These are phyloP conservation scores for Parasitella parasitica DNA, from an alignment of 371 early-diverging fungal species.

Conservation along the genomic window DNA sequence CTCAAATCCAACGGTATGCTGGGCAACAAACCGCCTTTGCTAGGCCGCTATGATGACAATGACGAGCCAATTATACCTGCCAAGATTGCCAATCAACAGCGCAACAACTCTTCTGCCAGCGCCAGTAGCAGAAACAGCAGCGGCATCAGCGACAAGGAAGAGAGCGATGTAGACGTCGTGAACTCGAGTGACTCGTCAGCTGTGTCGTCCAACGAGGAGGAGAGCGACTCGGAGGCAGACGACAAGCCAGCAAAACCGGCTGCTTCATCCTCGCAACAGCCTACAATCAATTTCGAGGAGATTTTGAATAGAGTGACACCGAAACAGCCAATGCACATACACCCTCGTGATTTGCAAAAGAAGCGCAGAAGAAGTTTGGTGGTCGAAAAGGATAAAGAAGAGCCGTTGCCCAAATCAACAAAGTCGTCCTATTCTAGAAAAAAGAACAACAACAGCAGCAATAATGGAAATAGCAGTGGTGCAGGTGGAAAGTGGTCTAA, in stretches of 20 bases:
- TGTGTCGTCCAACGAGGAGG: conserved; percentile 10
- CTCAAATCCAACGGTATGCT: conserved; percentile 28
- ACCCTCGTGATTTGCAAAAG: conserved; percentile 25
- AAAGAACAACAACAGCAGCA: not conserved
- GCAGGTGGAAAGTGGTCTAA: conserved; percentile 5
- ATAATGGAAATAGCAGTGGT: not conserved
- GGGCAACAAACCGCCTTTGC: not conserved
- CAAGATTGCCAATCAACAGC: not conserved
- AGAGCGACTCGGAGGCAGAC: conserved; percentile 8
- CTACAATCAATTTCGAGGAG: conserved; percentile 33
- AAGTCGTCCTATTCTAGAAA: not conserved
- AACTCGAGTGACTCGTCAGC: conserved; percentile 19
- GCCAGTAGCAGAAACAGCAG: not conserved
- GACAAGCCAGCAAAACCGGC: not conserved
- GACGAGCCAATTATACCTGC: not conserved
- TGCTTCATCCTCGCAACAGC: not conserved
- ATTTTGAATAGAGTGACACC: conserved; percentile 35
- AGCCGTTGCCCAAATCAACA: not conserved
- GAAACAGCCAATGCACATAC: conserved; percentile 16
- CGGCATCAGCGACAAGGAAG: conserved; percentile 11
- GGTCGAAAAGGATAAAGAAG: not conserved
- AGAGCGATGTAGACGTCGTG: conserved; percentile 30
- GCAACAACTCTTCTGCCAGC: not conserved
- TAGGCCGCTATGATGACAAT: conserved; percentile 3
- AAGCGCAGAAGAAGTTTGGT: conserved; percentile 10